phyloP scores from a whole-genome alignment of 441 rosid species.

The Metrosideros polymorpha region DNA sequence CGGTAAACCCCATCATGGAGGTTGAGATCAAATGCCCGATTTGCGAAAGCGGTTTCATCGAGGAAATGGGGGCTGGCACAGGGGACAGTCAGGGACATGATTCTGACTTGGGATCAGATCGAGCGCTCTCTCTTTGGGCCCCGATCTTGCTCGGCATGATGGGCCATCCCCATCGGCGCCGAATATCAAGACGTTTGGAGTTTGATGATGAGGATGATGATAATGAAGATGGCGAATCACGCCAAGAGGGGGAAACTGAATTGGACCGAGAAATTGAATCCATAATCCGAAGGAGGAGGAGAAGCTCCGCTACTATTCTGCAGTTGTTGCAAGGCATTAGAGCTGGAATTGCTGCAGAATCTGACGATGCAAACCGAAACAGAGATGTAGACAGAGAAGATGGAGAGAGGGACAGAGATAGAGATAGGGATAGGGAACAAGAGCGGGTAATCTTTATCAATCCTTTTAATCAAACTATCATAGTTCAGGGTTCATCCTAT shows the following conservation, averaged over 20 bases:
- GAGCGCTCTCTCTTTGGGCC: conserved; percentile 34
- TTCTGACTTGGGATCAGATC: conserved; percentile 24
- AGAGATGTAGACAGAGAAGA: conserved; percentile 13
- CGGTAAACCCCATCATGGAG: conserved; percentile 52
- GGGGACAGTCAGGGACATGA: conserved; percentile 3
- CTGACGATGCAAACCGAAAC: conserved; percentile 6
- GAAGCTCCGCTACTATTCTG: conserved; percentile 20
- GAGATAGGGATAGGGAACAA: conserved; percentile 31
- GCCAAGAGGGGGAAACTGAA: conserved; percentile 12
- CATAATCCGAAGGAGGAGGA: conserved; percentile 18
- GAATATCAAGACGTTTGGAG: background rate
- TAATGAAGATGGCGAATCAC: conserved; percentile 1
- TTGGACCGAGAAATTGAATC: conserved; percentile 29
- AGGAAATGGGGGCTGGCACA: conserved; percentile 20
- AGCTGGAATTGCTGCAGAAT: conserved; percentile 6
- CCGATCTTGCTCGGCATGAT: conserved; percentile 40
- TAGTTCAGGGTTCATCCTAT: conserved; percentile 40
- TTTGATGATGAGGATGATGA: conserved; percentile 21
- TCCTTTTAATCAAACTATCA: conserved; percentile 53
- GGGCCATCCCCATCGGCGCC: conserved; percentile 9
- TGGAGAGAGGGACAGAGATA: conserved; percentile 24
- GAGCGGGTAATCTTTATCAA: conserved; percentile 60
- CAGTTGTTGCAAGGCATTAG: conserved; percentile 29
- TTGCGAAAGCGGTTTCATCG: conserved; percentile 56
- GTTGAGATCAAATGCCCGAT: conserved; percentile 62